Evolutionary conservation across 352 stramenopile species (phyloP).

Genomic region (Globisporangium paddicum): DNA sequence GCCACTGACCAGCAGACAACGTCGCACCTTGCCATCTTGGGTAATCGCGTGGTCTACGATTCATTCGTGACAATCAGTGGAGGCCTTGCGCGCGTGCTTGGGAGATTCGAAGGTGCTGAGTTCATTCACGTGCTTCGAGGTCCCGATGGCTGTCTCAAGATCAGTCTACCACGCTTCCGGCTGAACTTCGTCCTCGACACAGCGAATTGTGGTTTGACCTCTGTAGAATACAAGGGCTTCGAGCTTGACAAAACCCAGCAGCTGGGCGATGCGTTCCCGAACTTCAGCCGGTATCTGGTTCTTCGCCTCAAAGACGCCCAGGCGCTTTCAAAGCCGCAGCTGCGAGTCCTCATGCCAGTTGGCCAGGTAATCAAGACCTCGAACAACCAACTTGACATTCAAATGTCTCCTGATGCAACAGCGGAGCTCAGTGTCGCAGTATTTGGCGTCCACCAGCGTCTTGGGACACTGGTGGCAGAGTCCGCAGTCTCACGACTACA

Average conservation of each 20-base stretch:
- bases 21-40: slow-evolving; percentile 12
- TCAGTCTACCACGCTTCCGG: slow-evolving; percentile 36
- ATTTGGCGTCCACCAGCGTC: slow-evolving; percentile 25
- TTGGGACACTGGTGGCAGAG: slow-evolving; percentile 26
- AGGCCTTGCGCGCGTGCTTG: slow-evolving; percentile 13
- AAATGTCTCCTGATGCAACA: slow-evolving; percentile 7
- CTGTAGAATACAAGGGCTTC: slow-evolving; percentile 34
- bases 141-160: slow-evolving; percentile 14
- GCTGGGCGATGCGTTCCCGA: slow-evolving; percentile 28
- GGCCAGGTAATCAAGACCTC: slow-evolving; percentile 20
- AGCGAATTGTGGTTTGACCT: slow-evolving; percentile 14
- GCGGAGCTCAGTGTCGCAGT: slow-evolving; percentile 14
- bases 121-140: slow-evolving; percentile 29
- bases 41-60: slow-evolving; percentile 15
- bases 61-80: slow-evolving; percentile 17
- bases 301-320: slow-evolving; percentile 13
- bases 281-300: slow-evolving; percentile 34
- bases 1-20: slow-evolving; percentile 17
- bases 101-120: slow-evolving; percentile 31
- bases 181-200: slow-evolving; percentile 31
- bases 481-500: slow-evolving; percentile 32
- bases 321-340: slow-evolving; percentile 13
- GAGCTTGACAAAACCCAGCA: slow-evolving; percentile 30
- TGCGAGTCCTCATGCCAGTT: slow-evolving; percentile 28
- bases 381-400: slow-evolving; percentile 16